Percentiles rank a stretch among this genome's conserved stretches.
Conservation (phyloP, 495 filamentous ascomycete species). For the Jackrogersella minutella region DNA sequence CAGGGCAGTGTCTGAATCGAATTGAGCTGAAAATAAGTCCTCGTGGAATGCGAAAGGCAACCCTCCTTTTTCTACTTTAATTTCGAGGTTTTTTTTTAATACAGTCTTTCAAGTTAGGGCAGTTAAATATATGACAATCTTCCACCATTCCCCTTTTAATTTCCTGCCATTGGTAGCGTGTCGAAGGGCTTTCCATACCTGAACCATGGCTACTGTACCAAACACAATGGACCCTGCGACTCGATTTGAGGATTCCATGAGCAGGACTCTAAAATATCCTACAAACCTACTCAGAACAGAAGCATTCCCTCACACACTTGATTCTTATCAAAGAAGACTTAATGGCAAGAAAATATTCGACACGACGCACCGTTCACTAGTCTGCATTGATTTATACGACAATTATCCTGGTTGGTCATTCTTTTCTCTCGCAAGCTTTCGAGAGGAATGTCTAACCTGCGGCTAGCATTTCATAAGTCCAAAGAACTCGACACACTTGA, state of each 20-base stretch:
- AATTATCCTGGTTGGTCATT: slow-evolving; percentile 1
- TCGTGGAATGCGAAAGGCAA: background rate
- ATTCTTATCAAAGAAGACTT: slow-evolving; percentile 12
- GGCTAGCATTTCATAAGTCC: background rate
- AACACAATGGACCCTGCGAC: background rate
- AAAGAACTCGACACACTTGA: background rate
- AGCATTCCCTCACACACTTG: slow-evolving; percentile 27
- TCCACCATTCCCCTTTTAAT: background rate
- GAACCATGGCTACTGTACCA: slow-evolving; percentile 23
- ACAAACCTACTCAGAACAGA: slow-evolving; percentile 23
- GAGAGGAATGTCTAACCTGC: background rate
- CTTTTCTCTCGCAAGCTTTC: background rate
- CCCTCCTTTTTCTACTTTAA: slow-evolving; percentile 3
- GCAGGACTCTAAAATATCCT: slow-evolving; percentile 6
- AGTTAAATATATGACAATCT: background rate
- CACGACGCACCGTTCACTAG: background rate
- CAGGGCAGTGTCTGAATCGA: background rate
- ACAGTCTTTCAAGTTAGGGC: background rate
- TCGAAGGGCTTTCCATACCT: background rate
- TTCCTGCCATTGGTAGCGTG: background rate
- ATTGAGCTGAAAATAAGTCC: background rate
- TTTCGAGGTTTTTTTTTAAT: background rate
- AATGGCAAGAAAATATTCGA: slow-evolving; percentile 11
- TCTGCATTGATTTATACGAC: slow-evolving; percentile 13
- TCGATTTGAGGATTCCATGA: slow-evolving; percentile 16